Evolutionary conservation across 2,329 filamentous ascomycete species (phyloP), one percentile per base, ranked within the genome.

Genomic region (Davidsoniella eucalypti): DNA sequence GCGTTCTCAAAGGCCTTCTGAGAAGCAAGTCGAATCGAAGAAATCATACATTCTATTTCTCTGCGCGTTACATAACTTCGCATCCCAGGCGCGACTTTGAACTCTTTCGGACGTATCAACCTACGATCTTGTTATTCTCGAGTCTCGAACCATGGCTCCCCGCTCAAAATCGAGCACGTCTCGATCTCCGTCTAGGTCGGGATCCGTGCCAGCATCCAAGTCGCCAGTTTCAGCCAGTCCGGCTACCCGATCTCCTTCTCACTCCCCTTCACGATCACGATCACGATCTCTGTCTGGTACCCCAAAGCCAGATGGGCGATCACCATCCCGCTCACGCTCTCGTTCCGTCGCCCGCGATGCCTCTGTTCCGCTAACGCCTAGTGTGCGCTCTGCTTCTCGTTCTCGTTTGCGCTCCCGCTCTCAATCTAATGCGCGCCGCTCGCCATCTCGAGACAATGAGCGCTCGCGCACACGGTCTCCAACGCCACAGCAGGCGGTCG

Each of bases 381-480:
- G 21, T 18, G 21, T 43, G 59, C 52, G 55, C 70, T 71, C 69
- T 2, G 23, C 9, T 12, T 47, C 38, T 6, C 51, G 37, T 7
- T 52, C 50, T 16, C 50, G 50, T 18, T 51, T 43, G 9, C 54
- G 45, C 25, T 46, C 42, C 5, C 48, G 45, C 42, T 52, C 52
- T 40, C 37, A 18, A 33, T 53, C 54, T 17, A 47, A 26, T 29
- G 18, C n/a, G 12, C 44, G 36, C 18, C 54, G 58, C 58, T 47
- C 58, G 60, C 54, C 60, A 59, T 37, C 61, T 58, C 50, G 58
- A 57, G 37, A 52, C 54, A 18, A 45, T 44, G 12, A 53, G 54
- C 55, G 54, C 56, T 48, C 56, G 50, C 50, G 52, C 50, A 45
- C 52, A 36, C 56, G 54, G 54, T 39, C 54, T 47, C 46, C 47